These are phyloP conservation scores for Cucumis hystrix DNA, from an alignment of 306 rosid species.

Conservation along the genomic window DNA sequence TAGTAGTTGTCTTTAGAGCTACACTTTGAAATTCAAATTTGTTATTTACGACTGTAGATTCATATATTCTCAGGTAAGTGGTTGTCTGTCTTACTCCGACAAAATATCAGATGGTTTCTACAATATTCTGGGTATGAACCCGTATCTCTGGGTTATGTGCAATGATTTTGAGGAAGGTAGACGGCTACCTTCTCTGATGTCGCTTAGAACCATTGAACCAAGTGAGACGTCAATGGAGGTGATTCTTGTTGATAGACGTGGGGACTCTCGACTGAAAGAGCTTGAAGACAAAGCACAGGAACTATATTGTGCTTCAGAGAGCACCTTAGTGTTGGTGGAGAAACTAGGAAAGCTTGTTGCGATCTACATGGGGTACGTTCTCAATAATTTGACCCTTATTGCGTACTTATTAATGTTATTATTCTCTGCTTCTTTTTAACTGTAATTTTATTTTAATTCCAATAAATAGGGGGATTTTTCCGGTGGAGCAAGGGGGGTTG, in stretches of 20 bases:
- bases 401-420: not conserved
- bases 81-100: slow-evolving; percentile 83
- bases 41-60: not conserved
- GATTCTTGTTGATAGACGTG: slow-evolving; percentile 56
- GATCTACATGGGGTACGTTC: slow-evolving; percentile 73
- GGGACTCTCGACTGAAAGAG: slow-evolving; percentile 63
- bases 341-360: slow-evolving; percentile 93
- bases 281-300: slow-evolving; percentile 85
- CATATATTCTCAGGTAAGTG: slow-evolving; percentile 53
- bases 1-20: not conserved
- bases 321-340: slow-evolving; percentile 54
- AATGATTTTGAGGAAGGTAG: slow-evolving; percentile 59
- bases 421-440: slow-evolving; percentile 1
- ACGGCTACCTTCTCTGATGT: slow-evolving; percentile 44
- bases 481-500: slow-evolving; percentile 75
- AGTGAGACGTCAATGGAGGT: slow-evolving; percentile 76
- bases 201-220: slow-evolving; percentile 56
- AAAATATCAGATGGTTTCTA: slow-evolving; percentile 92
- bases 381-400: not conserved
- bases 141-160: slow-evolving; percentile 92
- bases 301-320: slow-evolving; percentile 60
- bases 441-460: slow-evolving; percentile 14
- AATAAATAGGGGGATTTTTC: slow-evolving; percentile 50
- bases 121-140: slow-evolving; percentile 92
- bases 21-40: not conserved